Base-by-base conservation (phyloP, 805 yeast species). In the Candida tallmaniae region DNA sequence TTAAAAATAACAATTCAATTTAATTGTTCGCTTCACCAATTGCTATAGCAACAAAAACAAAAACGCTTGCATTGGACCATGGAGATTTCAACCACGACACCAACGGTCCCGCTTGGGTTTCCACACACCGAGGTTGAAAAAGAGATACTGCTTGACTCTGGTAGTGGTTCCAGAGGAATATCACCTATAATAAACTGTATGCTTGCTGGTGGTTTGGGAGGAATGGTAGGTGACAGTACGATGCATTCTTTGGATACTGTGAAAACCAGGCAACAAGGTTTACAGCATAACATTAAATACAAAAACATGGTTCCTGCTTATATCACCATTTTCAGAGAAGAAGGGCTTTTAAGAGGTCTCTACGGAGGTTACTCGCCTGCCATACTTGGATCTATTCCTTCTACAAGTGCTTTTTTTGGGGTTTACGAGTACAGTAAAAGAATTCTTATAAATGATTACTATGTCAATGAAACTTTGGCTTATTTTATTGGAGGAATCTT, bases 181-280 rank as follows among this genome's bases (percentile, higher is more conserved):
- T 65, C 77, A 0, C 73, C 83, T 5, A 57, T 82, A 16, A 29
- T 73, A 42, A 70, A 74, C 50, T 76, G 87, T 52, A 68, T 87
- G 68, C 36, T 88, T 25, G 96, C 97, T 0, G 98, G 98, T 27
- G 97, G 95, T 0, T 60, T 90, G 31, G 98, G 98, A 6, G 98
- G 97, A 1, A 80, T 85, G 35, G 75, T 89, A 24, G 97, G 97
- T 10, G 98, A 90, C 51, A 73, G 93, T 1, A 63, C 77, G 20
- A 93, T 93, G 97, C 97, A 93, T 59, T 89, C 97, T 0, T 62
- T 93, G 23, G 99, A 93, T 54, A 93, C 98, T 0, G 96, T 93
- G 21, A 93, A 93, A 56, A 93, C 98, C 2, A 70, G 98, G 42
- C 98, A 93, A 56, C 99, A 93, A 54, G 97, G 96, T n/a, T 84